These are phyloP conservation scores for Massarina eburnea DNA, from an alignment of 2,329 filamentous ascomycete genomes.

Conservation along the genomic window DNA sequence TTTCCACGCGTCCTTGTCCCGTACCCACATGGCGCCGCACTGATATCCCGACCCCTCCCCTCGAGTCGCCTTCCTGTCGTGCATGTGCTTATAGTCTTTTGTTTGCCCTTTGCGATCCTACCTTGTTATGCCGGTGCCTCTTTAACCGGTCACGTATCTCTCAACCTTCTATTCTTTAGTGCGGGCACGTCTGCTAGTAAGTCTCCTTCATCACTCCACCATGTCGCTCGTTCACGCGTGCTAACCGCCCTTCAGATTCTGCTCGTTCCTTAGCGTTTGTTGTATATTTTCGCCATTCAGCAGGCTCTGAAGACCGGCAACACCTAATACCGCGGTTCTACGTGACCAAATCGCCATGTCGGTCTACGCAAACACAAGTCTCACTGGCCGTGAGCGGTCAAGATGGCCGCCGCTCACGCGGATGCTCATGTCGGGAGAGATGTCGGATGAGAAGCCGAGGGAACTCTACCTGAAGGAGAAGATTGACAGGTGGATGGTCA, in stretches of 20 bases:
- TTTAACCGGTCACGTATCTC: constrained; percentile 39
- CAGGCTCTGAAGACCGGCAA: constrained; percentile 43
- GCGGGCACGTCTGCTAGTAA: constrained; percentile 42
- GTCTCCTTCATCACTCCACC: constrained; percentile 12
- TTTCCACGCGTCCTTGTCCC: constrained; percentile 31
- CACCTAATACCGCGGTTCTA: constrained; percentile 22
- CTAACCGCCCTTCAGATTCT: constrained; percentile 31
- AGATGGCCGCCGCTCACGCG: constrained; percentile 81
- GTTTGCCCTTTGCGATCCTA: constrained; percentile 38
- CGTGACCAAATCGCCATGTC: constrained; percentile 28
- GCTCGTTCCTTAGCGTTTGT: constrained; percentile 31
- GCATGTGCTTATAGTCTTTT: constrained; percentile 43
- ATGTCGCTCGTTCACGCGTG: constrained; percentile 8
- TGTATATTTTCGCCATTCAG: constrained; percentile 38
- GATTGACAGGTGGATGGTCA: constrained; percentile 86
- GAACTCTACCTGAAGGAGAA: constrained; percentile 69
- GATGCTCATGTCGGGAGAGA: constrained; percentile 80
- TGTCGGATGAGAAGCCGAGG: constrained; percentile 72
- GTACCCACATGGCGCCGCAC: constrained; percentile 29
- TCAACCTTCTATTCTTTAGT: constrained; percentile 38
- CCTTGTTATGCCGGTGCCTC: constrained; percentile 43
- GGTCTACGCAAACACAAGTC: constrained; percentile 30
- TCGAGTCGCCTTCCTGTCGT: constrained; percentile 17
- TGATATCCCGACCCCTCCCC: constrained; percentile 32
- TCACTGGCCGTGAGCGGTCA: constrained; percentile 62